Conservation (phyloP, 75 land plant genomes). For the Selaginella moellendorffii region DNA sequence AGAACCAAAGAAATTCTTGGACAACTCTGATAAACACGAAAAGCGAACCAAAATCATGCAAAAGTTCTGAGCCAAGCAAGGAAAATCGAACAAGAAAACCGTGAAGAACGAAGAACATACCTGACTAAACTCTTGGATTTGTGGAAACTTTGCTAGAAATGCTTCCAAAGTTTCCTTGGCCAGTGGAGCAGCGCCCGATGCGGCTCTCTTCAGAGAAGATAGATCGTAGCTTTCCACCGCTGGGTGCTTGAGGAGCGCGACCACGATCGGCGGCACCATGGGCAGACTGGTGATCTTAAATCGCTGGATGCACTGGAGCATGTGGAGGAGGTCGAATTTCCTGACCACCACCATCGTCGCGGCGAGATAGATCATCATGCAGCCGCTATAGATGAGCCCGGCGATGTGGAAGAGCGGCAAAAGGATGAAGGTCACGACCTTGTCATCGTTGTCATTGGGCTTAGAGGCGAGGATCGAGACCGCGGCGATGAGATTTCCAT, state of each 20-base stretch:
- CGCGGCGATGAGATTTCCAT: slow-evolving; percentile 28
- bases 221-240: slow-evolving; percentile 42
- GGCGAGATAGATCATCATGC: slow-evolving; percentile 38
- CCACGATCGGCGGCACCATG: slow-evolving; percentile 57
- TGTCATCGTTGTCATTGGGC: too few species aligned
- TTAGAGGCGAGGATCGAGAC: too few species aligned
- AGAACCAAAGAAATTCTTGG: too few species aligned
- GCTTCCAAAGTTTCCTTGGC: slow-evolving; percentile 64
- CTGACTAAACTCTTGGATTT: not conserved
- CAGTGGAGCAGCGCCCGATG: slow-evolving; percentile 67
- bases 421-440: slow-evolving; percentile 23
- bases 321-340: slow-evolving; percentile 36
- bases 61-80: too few species aligned
- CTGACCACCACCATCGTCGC: slow-evolving; percentile 38
- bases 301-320: slow-evolving; percentile 31
- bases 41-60: too few species aligned
- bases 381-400: slow-evolving; percentile 33
- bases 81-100: too few species aligned
- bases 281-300: slow-evolving; percentile 40
- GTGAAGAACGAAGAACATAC: too few species aligned
- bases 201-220: slow-evolving; percentile 32
- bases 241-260: slow-evolving; percentile 35
- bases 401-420: slow-evolving; percentile 76
- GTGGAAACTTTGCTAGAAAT: slow-evolving; percentile 38
- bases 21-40: too few species aligned